These are phyloP conservation scores for Phalaenopsis hybrid DNA, from an alignment of 116 monocot genomes.

Conservation along the genomic window DNA sequence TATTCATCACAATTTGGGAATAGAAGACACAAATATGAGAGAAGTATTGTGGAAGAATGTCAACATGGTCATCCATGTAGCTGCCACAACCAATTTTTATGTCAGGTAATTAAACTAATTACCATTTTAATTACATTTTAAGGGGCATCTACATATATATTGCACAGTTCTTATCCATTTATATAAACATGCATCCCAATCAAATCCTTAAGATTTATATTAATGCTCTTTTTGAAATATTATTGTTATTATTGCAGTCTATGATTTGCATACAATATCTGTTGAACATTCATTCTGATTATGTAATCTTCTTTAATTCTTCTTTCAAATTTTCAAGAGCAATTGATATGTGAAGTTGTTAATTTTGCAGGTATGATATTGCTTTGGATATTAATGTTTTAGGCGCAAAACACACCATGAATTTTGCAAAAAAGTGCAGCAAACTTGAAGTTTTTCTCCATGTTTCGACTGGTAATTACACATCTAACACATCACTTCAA, in stretches of 20 bases:
- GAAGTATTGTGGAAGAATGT: constrained; percentile 35
- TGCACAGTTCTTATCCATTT: too few relatives aligned
- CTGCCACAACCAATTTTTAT: constrained; percentile 57
- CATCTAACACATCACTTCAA: background rate
- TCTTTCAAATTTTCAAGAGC: background rate
- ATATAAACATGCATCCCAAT: too few relatives aligned
- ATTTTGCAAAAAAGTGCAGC: constrained; percentile 45
- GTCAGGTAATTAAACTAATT: constrained; percentile 29
- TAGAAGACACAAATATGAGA: constrained; percentile 24
- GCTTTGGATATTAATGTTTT: constrained; percentile 43
- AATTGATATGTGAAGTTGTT: background rate
- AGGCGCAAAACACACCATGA: constrained; percentile 41
- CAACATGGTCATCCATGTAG: constrained; percentile 51
- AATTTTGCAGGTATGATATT: constrained; percentile 45
- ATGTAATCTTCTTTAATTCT: too few relatives aligned
- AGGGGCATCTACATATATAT: too few relatives aligned
- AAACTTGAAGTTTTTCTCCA: constrained; percentile 48
- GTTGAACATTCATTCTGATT: too few relatives aligned
- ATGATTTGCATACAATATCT: too few relatives aligned
- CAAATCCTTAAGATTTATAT: too few relatives aligned
- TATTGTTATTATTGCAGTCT: too few relatives aligned
- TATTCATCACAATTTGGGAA: constrained; percentile 38
- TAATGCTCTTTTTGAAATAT: too few relatives aligned
- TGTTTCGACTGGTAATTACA: constrained; percentile 54
- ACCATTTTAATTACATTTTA: background rate